Evolutionary conservation across 75 land plant species (phyloP).

Genomic region (Cunninghamia lanceolata): DNA sequence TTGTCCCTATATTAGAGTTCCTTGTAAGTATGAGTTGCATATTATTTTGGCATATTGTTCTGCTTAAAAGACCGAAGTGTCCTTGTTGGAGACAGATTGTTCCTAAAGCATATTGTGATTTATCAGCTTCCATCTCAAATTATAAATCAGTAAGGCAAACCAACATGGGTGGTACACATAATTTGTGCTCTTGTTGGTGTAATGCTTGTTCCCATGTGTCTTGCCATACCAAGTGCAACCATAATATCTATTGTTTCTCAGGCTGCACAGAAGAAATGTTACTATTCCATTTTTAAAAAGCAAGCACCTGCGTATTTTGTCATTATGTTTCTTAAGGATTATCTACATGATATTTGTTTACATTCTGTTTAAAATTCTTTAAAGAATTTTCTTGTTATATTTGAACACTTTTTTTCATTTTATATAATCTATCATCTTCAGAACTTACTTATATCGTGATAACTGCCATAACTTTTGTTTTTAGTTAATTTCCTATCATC

Average conservation of each 20-base stretch:
- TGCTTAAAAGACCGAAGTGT: neutral
- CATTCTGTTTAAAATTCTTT: neutral
- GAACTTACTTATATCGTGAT: neutral
- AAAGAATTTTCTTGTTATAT: neutral
- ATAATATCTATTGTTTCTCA: neutral
- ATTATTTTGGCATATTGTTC: neutral
- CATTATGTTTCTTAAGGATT: neutral
- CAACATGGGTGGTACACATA: neutral
- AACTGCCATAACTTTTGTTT: neutral
- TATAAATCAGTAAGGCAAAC: neutral
- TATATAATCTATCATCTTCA: neutral
- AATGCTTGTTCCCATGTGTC: neutral
- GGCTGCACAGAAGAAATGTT: neutral
- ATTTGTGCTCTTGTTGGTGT: neutral
- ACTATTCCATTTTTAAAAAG: neutral
- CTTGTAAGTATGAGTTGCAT: neutral
- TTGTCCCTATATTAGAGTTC: no score
- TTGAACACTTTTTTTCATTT: neutral
- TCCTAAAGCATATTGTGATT: neutral
- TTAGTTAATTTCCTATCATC: no score
- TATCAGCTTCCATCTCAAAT: neutral
- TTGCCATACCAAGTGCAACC: neutral
- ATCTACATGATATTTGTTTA: neutral
- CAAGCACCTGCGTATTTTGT: neutral
- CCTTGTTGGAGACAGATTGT: neutral